A percentile compares a stretch with the other conserved stretches of the same genome.
Evolutionary conservation across 2,329 filamentous ascomycete species (phyloP).

Genomic region (Aspergillus pseudoterreus): DNA sequence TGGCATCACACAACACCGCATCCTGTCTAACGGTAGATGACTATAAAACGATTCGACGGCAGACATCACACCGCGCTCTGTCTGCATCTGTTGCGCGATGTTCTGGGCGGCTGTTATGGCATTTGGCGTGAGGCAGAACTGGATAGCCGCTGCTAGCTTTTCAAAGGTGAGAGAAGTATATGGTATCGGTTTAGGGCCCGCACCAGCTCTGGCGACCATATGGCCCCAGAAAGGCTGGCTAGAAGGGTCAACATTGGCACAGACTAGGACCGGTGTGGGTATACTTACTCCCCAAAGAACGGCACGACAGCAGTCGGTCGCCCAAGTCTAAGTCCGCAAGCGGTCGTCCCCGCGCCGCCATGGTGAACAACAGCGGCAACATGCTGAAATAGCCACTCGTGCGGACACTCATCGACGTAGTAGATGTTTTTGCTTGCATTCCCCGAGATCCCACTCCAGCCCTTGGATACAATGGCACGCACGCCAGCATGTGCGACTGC

Average conservation of each 20-base stretch:
- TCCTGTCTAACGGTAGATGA: slow-evolving; percentile 19
- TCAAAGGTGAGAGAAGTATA: slow-evolving; percentile 42
- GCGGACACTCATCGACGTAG: slow-evolving; percentile 53
- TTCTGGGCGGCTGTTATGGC: slow-evolving; percentile 33
- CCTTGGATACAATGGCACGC: slow-evolving; percentile 52
- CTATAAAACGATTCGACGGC: slow-evolving; percentile 46
- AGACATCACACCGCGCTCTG: slow-evolving; percentile 37
- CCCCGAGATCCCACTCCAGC: slow-evolving; percentile 49
- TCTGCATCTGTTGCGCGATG: slow-evolving; percentile 36
- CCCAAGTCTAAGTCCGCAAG: slow-evolving; percentile 50
- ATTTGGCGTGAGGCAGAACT: slow-evolving; percentile 38
- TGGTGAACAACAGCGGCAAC: slow-evolving; percentile 58
- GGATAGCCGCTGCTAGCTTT: slow-evolving; percentile 45
- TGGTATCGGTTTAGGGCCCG: slow-evolving; percentile 48
- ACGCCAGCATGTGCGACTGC: slow-evolving; percentile 46
- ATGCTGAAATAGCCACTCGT: slow-evolving; percentile 57
- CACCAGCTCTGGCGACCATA: slow-evolving; percentile 49
- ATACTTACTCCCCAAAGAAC: slow-evolving; percentile 51
- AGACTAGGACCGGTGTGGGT: not conserved
- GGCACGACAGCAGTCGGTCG: slow-evolving; percentile 55
- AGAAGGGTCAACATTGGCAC: not conserved
- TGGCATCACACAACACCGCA: slow-evolving; percentile 21
- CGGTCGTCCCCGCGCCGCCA: slow-evolving; percentile 58
- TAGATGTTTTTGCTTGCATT: slow-evolving; percentile 38
- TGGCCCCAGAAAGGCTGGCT: slow-evolving; percentile 53